phyloP scores from a whole-genome alignment of 2,329 filamentous ascomycete species.

The Colletotrichum scovillei region DNA sequence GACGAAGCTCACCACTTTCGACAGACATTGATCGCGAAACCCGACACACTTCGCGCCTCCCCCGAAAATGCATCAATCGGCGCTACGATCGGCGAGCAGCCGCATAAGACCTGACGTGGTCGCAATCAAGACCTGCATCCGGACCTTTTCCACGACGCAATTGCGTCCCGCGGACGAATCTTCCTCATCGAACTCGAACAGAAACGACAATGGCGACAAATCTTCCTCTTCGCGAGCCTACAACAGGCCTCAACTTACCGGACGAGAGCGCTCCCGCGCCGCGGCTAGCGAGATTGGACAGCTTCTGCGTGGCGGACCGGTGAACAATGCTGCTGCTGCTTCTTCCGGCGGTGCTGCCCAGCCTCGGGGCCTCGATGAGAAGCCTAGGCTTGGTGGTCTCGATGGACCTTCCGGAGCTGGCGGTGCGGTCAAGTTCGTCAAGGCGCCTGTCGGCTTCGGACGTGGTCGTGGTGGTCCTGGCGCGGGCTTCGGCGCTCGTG shows the following conservation, averaged over 20 bases:
- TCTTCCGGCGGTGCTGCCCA: not conserved
- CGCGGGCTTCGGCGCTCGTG: not conserved
- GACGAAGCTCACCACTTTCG: not conserved
- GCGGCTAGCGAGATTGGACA: slow-evolving; percentile 49
- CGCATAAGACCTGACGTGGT: slow-evolving; percentile 47
- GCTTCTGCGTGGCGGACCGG: slow-evolving; percentile 38
- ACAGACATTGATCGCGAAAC: slow-evolving; percentile 21
- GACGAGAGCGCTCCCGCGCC: slow-evolving; percentile 46
- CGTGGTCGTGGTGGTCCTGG: not conserved
- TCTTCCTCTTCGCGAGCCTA: not conserved
- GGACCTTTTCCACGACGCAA: slow-evolving; percentile 53
- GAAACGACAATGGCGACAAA: slow-evolving; percentile 11
- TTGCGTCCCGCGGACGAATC: slow-evolving; percentile 44
- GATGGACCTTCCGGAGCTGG: not conserved
- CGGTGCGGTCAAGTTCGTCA: slow-evolving; percentile 25
- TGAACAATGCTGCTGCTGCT: slow-evolving; percentile 27
- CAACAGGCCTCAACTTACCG: slow-evolving; percentile 37
- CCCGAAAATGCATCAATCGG: slow-evolving; percentile 50
- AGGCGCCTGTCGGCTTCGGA: slow-evolving; percentile 25
- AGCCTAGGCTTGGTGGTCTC: no score
- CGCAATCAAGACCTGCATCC: slow-evolving; percentile 47
- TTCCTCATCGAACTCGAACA: slow-evolving; percentile 26
- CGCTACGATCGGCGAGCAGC: slow-evolving; percentile 50
- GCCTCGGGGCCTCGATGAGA: slow-evolving; percentile 33
- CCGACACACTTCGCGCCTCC: not conserved